These are phyloP conservation scores for Didymella arachidicola DNA, from an alignment of 2,329 filamentous ascomycete genomes.

Conservation along the genomic window DNA sequence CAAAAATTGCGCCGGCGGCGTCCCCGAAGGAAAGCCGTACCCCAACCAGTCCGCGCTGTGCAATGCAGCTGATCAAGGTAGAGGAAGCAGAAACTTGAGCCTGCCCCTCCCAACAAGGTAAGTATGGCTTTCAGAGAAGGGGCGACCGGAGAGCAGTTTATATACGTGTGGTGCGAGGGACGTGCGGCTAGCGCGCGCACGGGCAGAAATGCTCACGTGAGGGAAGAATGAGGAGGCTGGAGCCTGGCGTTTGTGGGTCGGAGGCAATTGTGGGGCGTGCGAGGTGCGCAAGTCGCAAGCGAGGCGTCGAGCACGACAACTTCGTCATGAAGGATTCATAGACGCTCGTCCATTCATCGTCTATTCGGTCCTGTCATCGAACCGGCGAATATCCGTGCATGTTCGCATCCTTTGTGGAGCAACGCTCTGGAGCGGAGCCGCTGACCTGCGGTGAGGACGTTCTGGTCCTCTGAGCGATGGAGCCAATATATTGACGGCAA, in stretches of 20 bases:
- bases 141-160: slow-evolving; percentile 1
- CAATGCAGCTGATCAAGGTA: slow-evolving; percentile 47
- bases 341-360: neutral
- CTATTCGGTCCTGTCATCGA: neutral
- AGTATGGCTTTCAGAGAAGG: slow-evolving; percentile 27
- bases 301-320: neutral
- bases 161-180: neutral
- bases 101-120: slow-evolving; percentile 46
- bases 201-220: slow-evolving; percentile 4
- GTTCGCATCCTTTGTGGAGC: neutral
- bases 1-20: slow-evolving; percentile 46
- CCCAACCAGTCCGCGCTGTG: slow-evolving; percentile 47
- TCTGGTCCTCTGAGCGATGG: slow-evolving; percentile 10
- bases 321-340: neutral
- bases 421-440: neutral
- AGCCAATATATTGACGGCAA: slow-evolving; percentile 19
- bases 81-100: slow-evolving; percentile 44
- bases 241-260: neutral
- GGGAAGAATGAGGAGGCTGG: neutral
- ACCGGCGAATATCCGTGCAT: neutral
- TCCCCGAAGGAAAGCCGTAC: slow-evolving; percentile 47
- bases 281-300: neutral
- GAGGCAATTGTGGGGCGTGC: neutral
- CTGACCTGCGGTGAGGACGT: slow-evolving; percentile 5
- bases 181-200: slow-evolving; percentile 3